phyloP scores from a whole-genome alignment of 139 green algal species.

The Nannochloris sp. region DNA sequence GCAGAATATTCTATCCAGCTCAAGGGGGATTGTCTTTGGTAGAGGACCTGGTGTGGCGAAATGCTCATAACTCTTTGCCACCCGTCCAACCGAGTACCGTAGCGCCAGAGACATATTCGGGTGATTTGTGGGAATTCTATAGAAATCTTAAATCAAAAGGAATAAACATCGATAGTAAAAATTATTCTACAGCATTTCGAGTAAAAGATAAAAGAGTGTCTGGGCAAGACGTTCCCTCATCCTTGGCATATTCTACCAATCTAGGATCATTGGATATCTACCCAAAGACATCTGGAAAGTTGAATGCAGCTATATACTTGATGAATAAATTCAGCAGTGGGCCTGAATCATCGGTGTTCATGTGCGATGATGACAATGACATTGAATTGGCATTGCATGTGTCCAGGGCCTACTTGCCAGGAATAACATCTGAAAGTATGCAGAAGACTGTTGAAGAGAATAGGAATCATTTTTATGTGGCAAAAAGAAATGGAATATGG shows the following conservation, averaged over 20 bases:
- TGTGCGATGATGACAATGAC: conserved; percentile 16
- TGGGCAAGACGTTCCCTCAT: background rate
- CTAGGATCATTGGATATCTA: conserved; percentile 6
- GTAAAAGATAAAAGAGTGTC: background rate
- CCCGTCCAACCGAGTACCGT: background rate
- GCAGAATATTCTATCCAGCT: conserved; percentile 10
- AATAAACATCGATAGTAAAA: background rate
- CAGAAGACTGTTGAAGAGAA: background rate
- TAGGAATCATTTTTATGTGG: conserved; percentile 1
- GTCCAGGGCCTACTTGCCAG: conserved; percentile 3
- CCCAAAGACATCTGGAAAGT: conserved; percentile 10
- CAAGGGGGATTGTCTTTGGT: background rate
- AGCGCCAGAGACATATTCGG: background rate
- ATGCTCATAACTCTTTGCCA: background rate
- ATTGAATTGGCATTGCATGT: conserved; percentile 10
- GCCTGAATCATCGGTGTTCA: background rate
- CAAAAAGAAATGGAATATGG: background rate
- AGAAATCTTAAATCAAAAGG: background rate
- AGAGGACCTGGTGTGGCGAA: conserved; percentile 10
- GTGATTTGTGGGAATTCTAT: conserved; percentile 1
- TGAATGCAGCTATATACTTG: conserved; percentile 10
- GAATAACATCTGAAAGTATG: conserved; percentile 7
- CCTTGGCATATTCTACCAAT: background rate
- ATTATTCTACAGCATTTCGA: conserved; percentile 11
- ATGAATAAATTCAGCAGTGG: background rate